phyloP scores from a whole-genome alignment of 2,329 filamentous ascomycete species.

The Chlorencoelia australis region DNA sequence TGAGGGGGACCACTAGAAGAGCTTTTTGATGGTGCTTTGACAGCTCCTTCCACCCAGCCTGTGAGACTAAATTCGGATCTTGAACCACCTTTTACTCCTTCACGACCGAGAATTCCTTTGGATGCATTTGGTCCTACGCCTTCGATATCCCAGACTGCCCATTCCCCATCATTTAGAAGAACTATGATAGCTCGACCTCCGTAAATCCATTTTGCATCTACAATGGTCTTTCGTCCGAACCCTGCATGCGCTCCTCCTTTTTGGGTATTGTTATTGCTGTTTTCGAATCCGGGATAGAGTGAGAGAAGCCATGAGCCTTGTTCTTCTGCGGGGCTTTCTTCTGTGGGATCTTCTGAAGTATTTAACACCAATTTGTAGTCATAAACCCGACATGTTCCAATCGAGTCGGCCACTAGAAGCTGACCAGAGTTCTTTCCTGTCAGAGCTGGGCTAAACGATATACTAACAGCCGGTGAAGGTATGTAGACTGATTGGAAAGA shows the following conservation, averaged over 20 bases:
- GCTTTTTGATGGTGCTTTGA: slow-evolving; percentile 13
- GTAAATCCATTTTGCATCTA: slow-evolving; percentile 52
- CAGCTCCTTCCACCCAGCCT: slow-evolving; percentile 50
- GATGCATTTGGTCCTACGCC: slow-evolving; percentile 41
- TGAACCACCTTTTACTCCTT: slow-evolving; percentile 42
- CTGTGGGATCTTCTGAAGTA: slow-evolving; percentile 37
- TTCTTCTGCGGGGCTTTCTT: slow-evolving; percentile 13
- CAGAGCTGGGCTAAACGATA: slow-evolving; percentile 49
- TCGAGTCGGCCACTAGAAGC: slow-evolving; percentile 44
- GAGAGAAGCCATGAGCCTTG: slow-evolving; percentile 57
- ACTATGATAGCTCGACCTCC: slow-evolving; percentile 49
- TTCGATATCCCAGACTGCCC: slow-evolving; percentile 60
- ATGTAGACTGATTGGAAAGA: slow-evolving; percentile 54
- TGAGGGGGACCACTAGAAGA: slow-evolving; percentile 15
- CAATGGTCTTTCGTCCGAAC: slow-evolving; percentile 45
- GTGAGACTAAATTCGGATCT: slow-evolving; percentile 47
- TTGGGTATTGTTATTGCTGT: slow-evolving; percentile 13
- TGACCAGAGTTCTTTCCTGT: slow-evolving; percentile 38
- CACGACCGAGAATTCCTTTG: slow-evolving; percentile 31
- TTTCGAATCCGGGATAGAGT: slow-evolving; percentile 36
- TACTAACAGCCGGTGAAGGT: slow-evolving; percentile 40
- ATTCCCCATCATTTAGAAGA: slow-evolving; percentile 52
- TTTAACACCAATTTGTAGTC: slow-evolving; percentile 47
- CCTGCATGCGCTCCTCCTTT: slow-evolving; percentile 38
- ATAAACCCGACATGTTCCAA: slow-evolving; percentile 50